Evolutionary conservation across 352 stramenopile genomes (phyloP).

Genomic region (Phytopythium chamaehyphon): DNA sequence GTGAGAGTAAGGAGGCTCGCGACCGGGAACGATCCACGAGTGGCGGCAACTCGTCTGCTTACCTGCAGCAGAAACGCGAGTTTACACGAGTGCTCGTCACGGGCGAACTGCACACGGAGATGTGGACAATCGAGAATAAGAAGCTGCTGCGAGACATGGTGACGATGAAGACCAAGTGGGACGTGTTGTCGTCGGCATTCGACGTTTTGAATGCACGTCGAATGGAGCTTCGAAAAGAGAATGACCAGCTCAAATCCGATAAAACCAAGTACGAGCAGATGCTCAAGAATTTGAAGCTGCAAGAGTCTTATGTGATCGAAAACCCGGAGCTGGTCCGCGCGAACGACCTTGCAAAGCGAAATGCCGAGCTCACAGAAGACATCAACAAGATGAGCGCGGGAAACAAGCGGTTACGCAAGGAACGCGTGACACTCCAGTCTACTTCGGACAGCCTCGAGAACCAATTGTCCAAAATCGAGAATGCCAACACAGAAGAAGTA

Average conservation of each 20-base stretch:
- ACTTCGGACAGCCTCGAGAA: conserved; percentile 70
- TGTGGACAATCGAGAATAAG: conserved; percentile 84
- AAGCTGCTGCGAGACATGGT: conserved; percentile 59
- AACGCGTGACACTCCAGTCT: conserved; percentile 61
- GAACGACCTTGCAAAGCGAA: conserved; percentile 69
- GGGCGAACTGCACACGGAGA: conserved; percentile 78
- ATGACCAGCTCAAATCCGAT: conserved; percentile 63
- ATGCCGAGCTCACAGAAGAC: conserved; percentile 76
- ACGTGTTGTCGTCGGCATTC: conserved; percentile 64
- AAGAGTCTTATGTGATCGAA: conserved; percentile 64
- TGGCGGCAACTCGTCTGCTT: conserved; percentile 48
- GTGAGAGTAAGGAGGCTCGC: conserved; percentile 20
- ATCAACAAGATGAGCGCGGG: conserved; percentile 80
- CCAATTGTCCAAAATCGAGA: conserved; percentile 57
- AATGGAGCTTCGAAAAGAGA: conserved; percentile 66
- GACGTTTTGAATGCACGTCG: conserved; percentile 56
- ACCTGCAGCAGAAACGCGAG: conserved; percentile 76
- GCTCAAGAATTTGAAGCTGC: conserved; percentile 81
- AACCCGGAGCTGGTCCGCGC: conserved; percentile 77
- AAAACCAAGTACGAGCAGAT: conserved; percentile 72
- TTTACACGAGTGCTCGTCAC: conserved; percentile 78
- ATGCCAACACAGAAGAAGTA: conserved; percentile 38
- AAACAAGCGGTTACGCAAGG: conserved; percentile 82
- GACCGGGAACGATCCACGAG: conserved; percentile 12
- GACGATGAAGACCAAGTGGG: conserved; percentile 65